Base-by-base conservation (phyloP, 176 grass and related monocot species). In the Leersia perrieri region DNA sequence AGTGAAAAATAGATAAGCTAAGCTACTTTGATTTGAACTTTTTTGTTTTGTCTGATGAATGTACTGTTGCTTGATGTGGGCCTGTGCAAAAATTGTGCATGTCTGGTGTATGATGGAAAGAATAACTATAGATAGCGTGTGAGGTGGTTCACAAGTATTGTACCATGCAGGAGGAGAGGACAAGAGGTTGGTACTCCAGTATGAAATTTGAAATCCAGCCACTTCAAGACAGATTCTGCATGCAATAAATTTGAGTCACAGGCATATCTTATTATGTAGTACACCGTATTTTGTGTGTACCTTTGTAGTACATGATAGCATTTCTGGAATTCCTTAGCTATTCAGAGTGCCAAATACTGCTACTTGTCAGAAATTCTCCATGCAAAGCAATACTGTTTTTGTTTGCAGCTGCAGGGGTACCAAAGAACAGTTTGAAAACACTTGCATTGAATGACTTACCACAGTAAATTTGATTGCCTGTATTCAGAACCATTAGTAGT, bases 321-420 rank as follows among this genome's bases (percentile, higher is more conserved):
- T 63, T 92, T 92, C 82, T 90, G 45, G 67, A 97, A 90, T 73
- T 90, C 94, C 83, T 97, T 88, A 5, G 92, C 94, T 85, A 92
- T 84, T 3, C 85, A 92, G n/a, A 97, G 58, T 0, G 89, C 80
- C 30, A 97, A 84, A n/a, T n/a, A n/a, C n/a, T n/a, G n/a, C 51
- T 97, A 90, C 72, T 94, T 97, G 27, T 89, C 94, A 33, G 89
- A 92, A 66, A 94, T 74, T 68, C 94, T 92, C 94, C 94, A 94
- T 63, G 87, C 89, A 16, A 16, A 97, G 44, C 77, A 97, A 73
- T 87, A 90, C 77, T 23, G 89, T 83, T 70, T 87, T 94, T 67
- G 20, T n/a, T n/a, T n/a, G n/a, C n/a, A n/a, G n/a, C n/a, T n/a
- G n/a, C n/a, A n/a, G n/a, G n/a, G n/a, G n/a, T n/a, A n/a, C n/a